phyloP scores from a whole-genome alignment of 306 rosid genomes.

The Trichosanthes cucumerina region DNA sequence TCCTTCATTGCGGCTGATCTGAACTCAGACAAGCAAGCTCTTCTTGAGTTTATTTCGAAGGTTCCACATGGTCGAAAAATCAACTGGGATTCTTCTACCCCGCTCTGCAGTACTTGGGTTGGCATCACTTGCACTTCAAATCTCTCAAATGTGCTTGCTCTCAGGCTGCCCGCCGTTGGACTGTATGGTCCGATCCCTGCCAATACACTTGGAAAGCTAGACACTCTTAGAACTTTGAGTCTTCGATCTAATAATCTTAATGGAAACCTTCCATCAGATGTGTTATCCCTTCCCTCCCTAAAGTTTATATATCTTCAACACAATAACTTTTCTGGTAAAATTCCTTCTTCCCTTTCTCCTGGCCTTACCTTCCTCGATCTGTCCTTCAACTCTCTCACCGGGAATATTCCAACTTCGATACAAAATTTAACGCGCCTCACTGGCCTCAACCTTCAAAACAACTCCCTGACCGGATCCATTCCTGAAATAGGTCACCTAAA shows the following conservation, averaged over 20 bases:
- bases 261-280: constrained; percentile 57
- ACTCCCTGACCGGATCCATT: constrained; percentile 54
- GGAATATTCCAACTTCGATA: constrained; percentile 42
- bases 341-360: constrained; percentile 43
- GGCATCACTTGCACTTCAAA: constrained; percentile 55
- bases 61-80: constrained; percentile 65
- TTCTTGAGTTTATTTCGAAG: constrained; percentile 51
- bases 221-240: constrained; percentile 51
- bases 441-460: constrained; percentile 49
- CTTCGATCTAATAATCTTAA: constrained; percentile 61
- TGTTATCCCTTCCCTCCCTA: constrained; percentile 59
- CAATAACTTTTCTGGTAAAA: constrained; percentile 52
- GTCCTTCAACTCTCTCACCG: constrained; percentile 62
- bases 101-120: constrained; percentile 64
- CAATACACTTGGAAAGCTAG: constrained; percentile 57
- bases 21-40: constrained; percentile 67
- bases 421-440: constrained; percentile 39
- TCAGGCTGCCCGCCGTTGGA: constrained; percentile 69
- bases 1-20: constrained; percentile 36
- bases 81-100: constrained; percentile 46
- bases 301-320: constrained; percentile 46
- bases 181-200: constrained; percentile 49
- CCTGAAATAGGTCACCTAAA: constrained; percentile 43
- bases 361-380: constrained; percentile 51
- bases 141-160: constrained; percentile 34